Evolutionary conservation across 306 rosid species (phyloP).

Genomic region (Quercus aquifolioides): DNA sequence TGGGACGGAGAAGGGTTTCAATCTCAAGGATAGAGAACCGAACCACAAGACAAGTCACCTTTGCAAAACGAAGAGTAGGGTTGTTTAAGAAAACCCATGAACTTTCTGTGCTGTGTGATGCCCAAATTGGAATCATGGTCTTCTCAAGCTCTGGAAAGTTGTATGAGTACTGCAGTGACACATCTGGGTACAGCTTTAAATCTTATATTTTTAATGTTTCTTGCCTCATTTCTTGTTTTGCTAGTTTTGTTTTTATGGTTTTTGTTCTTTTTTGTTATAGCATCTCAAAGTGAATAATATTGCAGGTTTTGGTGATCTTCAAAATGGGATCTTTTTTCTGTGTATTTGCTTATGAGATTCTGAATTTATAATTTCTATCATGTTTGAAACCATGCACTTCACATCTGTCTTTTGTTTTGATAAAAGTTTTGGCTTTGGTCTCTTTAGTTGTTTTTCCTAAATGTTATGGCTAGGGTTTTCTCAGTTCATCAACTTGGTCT

Average conservation of each 20-base stretch:
- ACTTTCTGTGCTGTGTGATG: constrained; percentile 77
- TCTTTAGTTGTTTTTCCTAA: not conserved
- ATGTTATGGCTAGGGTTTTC: not conserved
- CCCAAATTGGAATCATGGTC: constrained; percentile 61
- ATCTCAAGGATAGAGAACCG: constrained; percentile 62
- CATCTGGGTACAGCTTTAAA: constrained; percentile 28
- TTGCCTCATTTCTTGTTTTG: too few species aligned
- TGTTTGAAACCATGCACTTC: too few species aligned
- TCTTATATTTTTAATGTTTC: not conserved
- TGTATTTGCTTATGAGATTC: too few species aligned
- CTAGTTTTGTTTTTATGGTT: too few species aligned
- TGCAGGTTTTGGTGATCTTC: too few species aligned
- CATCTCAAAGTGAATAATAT: too few species aligned
- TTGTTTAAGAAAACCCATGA: constrained; percentile 70
- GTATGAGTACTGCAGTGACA: constrained; percentile 46
- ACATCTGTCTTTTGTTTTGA: not conserved
- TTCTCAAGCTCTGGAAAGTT: constrained; percentile 62
- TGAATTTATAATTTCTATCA: too few species aligned
- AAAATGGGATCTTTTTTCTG: too few species aligned
- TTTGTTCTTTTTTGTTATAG: too few species aligned
- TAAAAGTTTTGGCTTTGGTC: too few species aligned
- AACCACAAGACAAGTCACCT: constrained; percentile 65
- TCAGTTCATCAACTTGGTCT: not conserved
- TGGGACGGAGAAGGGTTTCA: constrained; percentile 69
- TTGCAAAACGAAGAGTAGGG: constrained; percentile 54